Conservation (phyloP, 129 eudicot species). For the sunflower (Helianthus annuus) region DNA sequence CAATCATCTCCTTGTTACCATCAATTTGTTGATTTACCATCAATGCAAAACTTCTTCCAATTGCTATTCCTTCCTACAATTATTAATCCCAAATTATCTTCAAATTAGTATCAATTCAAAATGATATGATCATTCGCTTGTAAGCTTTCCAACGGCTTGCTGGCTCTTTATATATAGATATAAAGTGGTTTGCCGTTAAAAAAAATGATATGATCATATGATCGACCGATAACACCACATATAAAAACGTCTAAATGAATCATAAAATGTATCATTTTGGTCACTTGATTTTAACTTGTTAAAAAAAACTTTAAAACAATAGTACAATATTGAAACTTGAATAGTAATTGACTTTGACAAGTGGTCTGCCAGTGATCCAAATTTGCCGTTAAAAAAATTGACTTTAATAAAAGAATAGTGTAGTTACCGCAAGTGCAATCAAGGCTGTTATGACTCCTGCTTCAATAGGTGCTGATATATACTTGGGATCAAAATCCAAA, state of each 20-base stretch:
- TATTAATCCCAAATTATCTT: neutral
- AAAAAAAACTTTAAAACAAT: neutral
- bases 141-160: too few relatives aligned
- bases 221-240: too few relatives aligned
- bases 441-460: constrained; percentile 80
- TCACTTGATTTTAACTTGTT: neutral
- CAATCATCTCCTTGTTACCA: constrained; percentile 95
- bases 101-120: neutral
- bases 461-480: constrained; percentile 62
- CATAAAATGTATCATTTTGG: neutral
- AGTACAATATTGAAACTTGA: neutral
- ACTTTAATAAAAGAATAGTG: neutral
- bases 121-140: too few relatives aligned
- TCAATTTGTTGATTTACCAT: constrained; percentile 65
- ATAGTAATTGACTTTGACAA: neutral
- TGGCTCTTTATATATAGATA: too few relatives aligned
- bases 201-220: too few relatives aligned
- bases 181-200: too few relatives aligned
- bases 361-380: too few relatives aligned
- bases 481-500: constrained; percentile 54
- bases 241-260: neutral
- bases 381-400: too few relatives aligned
- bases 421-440: constrained; percentile 71
- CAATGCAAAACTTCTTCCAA: constrained; percentile 90
- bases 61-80: constrained; percentile 90